Evolutionary conservation across 345 rosid genomes (phyloP).

Genomic region (Melaleuca alternifolia): DNA sequence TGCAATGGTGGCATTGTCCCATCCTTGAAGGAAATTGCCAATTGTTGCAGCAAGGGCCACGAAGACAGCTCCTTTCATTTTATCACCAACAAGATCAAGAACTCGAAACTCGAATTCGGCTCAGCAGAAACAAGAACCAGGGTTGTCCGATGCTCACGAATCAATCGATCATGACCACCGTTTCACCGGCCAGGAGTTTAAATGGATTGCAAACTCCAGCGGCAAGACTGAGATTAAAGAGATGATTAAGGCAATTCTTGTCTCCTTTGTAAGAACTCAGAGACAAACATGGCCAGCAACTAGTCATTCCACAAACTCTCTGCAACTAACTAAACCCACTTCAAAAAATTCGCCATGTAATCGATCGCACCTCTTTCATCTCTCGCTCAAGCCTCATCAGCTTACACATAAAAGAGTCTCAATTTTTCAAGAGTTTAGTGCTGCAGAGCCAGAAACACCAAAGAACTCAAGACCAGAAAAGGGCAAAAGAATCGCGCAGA

Average conservation of each 20-base stretch:
- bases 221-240: background rate
- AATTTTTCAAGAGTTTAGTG: background rate
- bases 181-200: background rate
- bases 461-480: background rate
- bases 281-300: background rate
- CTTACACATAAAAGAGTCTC: background rate
- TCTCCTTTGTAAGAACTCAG: background rate
- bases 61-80: conserved; percentile 73
- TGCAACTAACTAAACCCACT: background rate
- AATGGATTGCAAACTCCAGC: background rate
- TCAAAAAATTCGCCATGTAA: background rate
- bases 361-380: background rate
- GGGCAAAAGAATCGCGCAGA: background rate
- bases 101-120: background rate
- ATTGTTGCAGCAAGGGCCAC: conserved; percentile 89
- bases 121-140: background rate
- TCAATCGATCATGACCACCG: background rate
- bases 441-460: background rate
- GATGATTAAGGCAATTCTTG: background rate
- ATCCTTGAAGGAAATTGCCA: conserved; percentile 98
- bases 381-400: background rate
- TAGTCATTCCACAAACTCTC: background rate
- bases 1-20: conserved; percentile 99
- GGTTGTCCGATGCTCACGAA: background rate
- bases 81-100: background rate